Base-by-base conservation (phyloP, 257 asterid species). In the Leonotis leonurus region DNA sequence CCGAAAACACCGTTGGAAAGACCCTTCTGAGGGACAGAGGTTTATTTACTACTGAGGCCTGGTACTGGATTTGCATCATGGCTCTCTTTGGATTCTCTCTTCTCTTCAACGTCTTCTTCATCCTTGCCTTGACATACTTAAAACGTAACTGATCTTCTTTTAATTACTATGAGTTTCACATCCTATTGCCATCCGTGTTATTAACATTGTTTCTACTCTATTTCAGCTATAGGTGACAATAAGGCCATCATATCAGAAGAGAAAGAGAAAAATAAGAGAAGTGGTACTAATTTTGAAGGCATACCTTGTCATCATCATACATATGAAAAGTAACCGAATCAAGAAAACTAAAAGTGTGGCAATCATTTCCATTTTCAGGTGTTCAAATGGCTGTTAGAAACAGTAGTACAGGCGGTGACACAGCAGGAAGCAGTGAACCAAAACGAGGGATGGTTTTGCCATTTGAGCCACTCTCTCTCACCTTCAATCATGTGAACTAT, bases 391-490 rank as follows among this genome's bases (percentile, higher is more conserved):
- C 72, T 26, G 52, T 7, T 17, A 63, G 67, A 54, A 69, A 68
- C 63, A 16, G 62, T 52, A 55, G 32, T 10, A 73, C 36, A 24
- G 57, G 49, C 43, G 57, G 40, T 21, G 14, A 6, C 0, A n/a
- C 20, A 27, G 36, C 27, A 18, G 39, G 5, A 26, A 69, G 60
- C 48, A 62, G 12, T 30, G 82, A 70, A 50, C 53, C 80, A 46
- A 77, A 77, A 73, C 81, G 73, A 74, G 95, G 88, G 53, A 86
- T 89, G 95, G 83, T 86, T 62, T 72, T 86, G 60, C 97, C 97
- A 11, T 89, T 84, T 45, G 72, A 84, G 65, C 94, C 90, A 3
- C 89, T 89, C 62, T 89, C 95, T 37, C 89, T 89, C 53, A 76
- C 89, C 18, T 89, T 89, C 78, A 70, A 76, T 73, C 89, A 82